Base-by-base conservation (phyloP, 2,329 filamentous ascomycete genomes). In the Tothia fuscella region DNA sequence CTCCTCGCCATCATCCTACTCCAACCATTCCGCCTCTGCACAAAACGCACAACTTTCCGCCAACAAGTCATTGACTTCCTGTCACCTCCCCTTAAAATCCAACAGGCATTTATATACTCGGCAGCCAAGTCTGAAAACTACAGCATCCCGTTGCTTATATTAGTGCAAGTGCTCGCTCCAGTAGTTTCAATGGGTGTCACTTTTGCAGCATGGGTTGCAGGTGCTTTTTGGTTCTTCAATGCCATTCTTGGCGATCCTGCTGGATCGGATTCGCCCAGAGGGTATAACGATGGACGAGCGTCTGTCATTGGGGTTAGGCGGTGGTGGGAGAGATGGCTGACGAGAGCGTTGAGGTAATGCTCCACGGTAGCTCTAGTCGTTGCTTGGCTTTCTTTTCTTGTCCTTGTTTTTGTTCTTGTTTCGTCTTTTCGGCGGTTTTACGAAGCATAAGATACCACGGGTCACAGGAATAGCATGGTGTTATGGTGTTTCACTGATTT, bases 201-300 rank as follows among this genome's bases (percentile, higher is more conserved):
- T 16, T 54, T 76, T 12, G 68, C 70, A 1, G 66, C 70, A 5
- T 79, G 74, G 74, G 68, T 71, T 0, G 66, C 73, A 0, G 74
- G 72, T 1, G 69, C 65, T 16, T 80, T 78, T 59, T 79, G 75
- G 76, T 59, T 76, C 39, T 76, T 75, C 51, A 66, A 72, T 19
- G 67, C 68, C 50, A 71, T 78, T 9, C 59, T 80, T 37, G 76
- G 76, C 4, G 76, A 79, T 55, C 76, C 76, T 22, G 73, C 75
- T 42, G 71, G 71, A 30, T 70, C 68, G 22, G 44, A 40, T 19
- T 35, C 34, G 14, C 41, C 41, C 10, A 43, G 74, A 50, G 65
- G 65, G 45, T 68, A 69, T 48, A 76, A 79, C 47, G 76, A 80
- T 48, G 76, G 76, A 10, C 64, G 68, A 41, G 71, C 73, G 17